Percentiles rank a stretch among this genome's conserved stretches.
phyloP scores from a whole-genome alignment of 495 filamentous ascomycete species.

The Hyaloscypha finlandica region DNA sequence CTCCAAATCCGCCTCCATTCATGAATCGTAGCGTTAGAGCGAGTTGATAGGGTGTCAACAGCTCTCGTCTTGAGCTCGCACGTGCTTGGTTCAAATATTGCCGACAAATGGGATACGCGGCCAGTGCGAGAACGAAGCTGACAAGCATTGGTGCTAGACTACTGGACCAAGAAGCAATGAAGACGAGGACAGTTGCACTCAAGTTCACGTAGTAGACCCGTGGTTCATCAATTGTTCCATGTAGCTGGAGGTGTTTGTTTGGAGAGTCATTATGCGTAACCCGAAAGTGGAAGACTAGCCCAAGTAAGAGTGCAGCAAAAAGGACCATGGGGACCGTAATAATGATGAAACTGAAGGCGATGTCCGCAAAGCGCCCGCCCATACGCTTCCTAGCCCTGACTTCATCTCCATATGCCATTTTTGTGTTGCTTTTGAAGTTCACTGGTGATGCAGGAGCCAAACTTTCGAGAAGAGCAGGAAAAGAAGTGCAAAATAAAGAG shows the following conservation, averaged over 20 bases:
- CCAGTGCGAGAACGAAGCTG: not conserved
- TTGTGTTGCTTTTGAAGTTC: not conserved
- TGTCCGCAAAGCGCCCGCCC: not conserved
- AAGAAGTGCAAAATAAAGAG: no score
- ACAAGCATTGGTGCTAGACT: not conserved
- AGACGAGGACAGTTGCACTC: not conserved
- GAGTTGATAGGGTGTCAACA: not conserved
- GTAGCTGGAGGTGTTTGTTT: not conserved
- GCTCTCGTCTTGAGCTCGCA: not conserved
- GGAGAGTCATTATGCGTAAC: not conserved
- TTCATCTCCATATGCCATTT: not conserved
- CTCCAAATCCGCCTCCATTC: not conserved
- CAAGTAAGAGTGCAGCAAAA: not conserved
- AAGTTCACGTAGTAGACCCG: not conserved
- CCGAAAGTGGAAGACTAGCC: not conserved
- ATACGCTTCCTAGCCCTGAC: no score
- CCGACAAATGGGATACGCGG: not conserved
- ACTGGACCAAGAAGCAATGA: constrained; percentile 8
- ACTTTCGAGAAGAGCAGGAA: no score
- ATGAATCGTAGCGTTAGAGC: not conserved
- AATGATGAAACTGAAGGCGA: not conserved
- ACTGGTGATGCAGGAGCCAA: no score
- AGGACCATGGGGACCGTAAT: constrained; percentile 2
- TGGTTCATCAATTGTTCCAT: not conserved
- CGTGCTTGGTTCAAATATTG: not conserved